Conservation (phyloP, 2,329 filamentous ascomycete genomes). For the Pseudopithomyces chartarum region DNA sequence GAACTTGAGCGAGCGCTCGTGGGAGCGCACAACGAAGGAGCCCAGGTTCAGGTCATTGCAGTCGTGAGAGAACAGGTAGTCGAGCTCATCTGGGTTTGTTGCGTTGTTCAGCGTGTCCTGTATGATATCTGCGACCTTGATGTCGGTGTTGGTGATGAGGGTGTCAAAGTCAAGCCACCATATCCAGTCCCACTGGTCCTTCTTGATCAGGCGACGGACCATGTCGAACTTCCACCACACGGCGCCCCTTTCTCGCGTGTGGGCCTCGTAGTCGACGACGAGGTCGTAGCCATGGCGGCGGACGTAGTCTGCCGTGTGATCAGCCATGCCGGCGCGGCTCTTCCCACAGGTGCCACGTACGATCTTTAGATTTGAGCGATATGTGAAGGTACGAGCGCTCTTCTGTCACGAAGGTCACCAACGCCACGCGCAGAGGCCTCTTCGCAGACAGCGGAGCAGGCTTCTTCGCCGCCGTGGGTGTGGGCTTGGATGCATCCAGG, state of each 20-base stretch:
- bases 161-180: slow-evolving; percentile 52
- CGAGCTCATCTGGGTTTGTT: slow-evolving; percentile 38
- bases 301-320: slow-evolving; percentile 38
- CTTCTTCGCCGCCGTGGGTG: not conserved
- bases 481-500: not conserved
- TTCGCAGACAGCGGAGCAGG: slow-evolving; percentile 7
- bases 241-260: slow-evolving; percentile 29
- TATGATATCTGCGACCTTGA: slow-evolving; percentile 44
- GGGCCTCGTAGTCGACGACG: slow-evolving; percentile 46
- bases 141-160: slow-evolving; percentile 46
- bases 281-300: slow-evolving; percentile 48
- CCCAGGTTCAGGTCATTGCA: slow-evolving; percentile 48
- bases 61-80: slow-evolving; percentile 46
- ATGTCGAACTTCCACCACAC: slow-evolving; percentile 48
- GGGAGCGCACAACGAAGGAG: slow-evolving; percentile 44
- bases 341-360: slow-evolving; percentile 22
- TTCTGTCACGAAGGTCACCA: slow-evolving; percentile 45
- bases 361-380: slow-evolving; percentile 45
- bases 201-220: slow-evolving; percentile 41
- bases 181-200: slow-evolving; percentile 46
- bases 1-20: slow-evolving; percentile 42
- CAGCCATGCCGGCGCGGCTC: slow-evolving; percentile 5
- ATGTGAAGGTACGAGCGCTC: slow-evolving; percentile 44
- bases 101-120: slow-evolving; percentile 36
- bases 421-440: slow-evolving; percentile 33